phyloP scores from a whole-genome alignment of 306 rosid genomes.

The Mimosa bimucronata region DNA sequence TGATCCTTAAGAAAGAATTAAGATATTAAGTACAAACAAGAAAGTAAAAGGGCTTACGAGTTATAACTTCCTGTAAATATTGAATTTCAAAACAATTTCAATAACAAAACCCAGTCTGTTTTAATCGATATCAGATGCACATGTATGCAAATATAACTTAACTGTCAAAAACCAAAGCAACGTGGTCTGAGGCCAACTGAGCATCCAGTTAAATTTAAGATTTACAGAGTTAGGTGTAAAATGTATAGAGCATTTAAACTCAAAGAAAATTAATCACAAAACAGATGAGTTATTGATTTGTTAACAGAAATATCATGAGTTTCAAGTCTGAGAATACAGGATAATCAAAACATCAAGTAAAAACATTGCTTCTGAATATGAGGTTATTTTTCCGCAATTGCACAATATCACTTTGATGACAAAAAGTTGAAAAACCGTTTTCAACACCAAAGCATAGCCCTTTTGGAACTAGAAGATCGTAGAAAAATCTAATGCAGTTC shows the following conservation, averaged over 20 bases:
- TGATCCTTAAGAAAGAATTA: constrained; percentile 9
- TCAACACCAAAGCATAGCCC: not conserved
- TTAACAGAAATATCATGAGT: not conserved
- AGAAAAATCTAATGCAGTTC: not conserved
- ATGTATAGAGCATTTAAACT: not conserved
- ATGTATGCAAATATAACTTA: not conserved
- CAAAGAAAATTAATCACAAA: not conserved
- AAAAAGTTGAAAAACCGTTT: not conserved
- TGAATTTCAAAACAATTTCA: not conserved
- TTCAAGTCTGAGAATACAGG: not conserved
- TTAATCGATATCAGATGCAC: constrained; percentile 15
- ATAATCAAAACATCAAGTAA: constrained; percentile 5
- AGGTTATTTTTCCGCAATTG: not conserved
- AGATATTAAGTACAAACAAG: constrained; percentile 15
- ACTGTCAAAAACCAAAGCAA: not conserved
- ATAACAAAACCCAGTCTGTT: constrained; percentile 3
- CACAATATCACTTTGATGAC: not conserved
- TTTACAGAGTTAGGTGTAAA: not conserved
- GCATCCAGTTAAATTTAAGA: not conserved
- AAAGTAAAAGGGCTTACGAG: constrained; percentile 11
- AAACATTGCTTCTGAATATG: not conserved
- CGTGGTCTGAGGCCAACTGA: not conserved
- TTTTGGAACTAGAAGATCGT: not conserved
- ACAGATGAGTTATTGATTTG: not conserved
- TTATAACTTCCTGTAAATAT: constrained; percentile 15